phyloP scores from a whole-genome alignment of 768 basidiomycete genomes.

The Hortiboletus flavorubellus region DNA sequence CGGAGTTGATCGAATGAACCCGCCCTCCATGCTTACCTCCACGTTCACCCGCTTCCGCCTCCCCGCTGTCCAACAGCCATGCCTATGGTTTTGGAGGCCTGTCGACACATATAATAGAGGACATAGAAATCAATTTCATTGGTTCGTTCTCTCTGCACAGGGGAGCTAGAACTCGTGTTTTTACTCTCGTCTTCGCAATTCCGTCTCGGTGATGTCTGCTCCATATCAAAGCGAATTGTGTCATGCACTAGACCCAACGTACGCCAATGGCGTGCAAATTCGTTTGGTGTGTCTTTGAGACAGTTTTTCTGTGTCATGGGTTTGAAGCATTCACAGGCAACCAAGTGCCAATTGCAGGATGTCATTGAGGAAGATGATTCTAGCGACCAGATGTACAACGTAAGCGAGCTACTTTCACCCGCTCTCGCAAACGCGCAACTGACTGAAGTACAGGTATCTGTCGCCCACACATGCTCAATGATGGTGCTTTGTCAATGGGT shows the following conservation, averaged over 20 bases:
- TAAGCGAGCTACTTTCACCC: background rate
- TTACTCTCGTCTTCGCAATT: background rate
- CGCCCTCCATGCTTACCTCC: background rate
- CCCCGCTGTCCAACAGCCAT: background rate
- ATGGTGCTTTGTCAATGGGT: background rate
- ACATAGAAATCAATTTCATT: too few relatives aligned
- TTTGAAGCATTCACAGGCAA: background rate
- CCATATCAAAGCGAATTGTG: background rate
- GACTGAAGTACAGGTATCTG: too few relatives aligned
- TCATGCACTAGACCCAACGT: background rate
- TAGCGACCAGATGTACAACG: background rate
- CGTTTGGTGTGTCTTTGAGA: background rate
- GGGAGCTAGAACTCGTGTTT: too few relatives aligned
- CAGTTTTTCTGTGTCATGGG: background rate
- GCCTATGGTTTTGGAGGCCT: conserved; percentile 1
- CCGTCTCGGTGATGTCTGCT: background rate
- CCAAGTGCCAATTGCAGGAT: background rate
- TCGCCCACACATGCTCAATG: background rate
- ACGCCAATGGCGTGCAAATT: background rate
- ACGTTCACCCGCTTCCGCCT: background rate
- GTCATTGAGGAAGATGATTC: background rate
- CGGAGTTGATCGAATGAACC: background rate
- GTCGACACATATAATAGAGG: background rate
- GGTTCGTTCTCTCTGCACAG: too few relatives aligned
- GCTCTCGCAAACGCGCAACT: background rate